phyloP scores from a whole-genome alignment of 345 rosid genomes.

The Rhodamnia argentea region DNA sequence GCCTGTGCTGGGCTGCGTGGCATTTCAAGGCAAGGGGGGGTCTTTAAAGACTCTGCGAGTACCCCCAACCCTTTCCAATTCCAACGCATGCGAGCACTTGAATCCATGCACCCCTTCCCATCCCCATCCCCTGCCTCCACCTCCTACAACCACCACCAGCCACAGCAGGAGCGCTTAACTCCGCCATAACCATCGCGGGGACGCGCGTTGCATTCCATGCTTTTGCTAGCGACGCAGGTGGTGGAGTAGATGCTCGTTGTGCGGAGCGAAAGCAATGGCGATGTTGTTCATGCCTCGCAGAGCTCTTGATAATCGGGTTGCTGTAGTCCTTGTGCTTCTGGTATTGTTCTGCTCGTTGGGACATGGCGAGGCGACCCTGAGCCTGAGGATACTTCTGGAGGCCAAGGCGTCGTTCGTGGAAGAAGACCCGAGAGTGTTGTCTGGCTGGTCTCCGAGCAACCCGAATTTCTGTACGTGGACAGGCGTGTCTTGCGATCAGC shows the following conservation, averaged over 20 bases:
- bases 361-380: conserved; percentile 12
- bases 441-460: conserved; percentile 46
- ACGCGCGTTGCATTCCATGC: background rate
- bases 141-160: background rate
- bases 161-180: background rate
- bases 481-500: conserved; percentile 50
- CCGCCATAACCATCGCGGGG: background rate
- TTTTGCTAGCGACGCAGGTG: background rate
- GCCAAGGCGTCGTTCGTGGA: conserved; percentile 36
- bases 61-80: background rate
- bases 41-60: background rate
- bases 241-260: background rate
- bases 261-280: background rate
- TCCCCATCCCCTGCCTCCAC: background rate
- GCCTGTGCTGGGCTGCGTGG: background rate
- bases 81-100: background rate
- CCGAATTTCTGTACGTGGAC: conserved; percentile 55
- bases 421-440: conserved; percentile 22
- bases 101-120: background rate
- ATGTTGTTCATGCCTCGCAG: background rate
- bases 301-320: background rate
- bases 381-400: conserved; percentile 45
- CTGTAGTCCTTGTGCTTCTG: background rate
- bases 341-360: background rate
- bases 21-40: background rate